Base-by-base conservation (phyloP, 495 filamentous ascomycete genomes). In the Aspergillus funiculosus region DNA sequence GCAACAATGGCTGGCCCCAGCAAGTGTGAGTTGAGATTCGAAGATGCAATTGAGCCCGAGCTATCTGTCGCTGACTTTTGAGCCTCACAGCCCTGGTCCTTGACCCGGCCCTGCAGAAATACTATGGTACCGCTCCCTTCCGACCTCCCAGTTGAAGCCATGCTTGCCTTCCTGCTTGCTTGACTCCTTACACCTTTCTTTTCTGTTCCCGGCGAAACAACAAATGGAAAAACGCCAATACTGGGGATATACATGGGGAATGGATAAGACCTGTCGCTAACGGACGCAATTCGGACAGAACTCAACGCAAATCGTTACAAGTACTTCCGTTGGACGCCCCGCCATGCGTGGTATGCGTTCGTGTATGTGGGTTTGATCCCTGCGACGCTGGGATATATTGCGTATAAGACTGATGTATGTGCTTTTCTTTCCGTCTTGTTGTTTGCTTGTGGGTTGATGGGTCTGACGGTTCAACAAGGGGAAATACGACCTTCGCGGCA, bases 281-380 rank as follows among this genome's bases (percentile, higher is more conserved):
- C 62, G 61, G 48, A 67, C 51, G 15, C 18, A 25, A 29, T 20
- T 17, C 5, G 10, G 6, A 58, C 58, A 98, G 92, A 85, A 60
- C 85, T 96, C 80, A 78, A 74, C 55, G 63, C 72, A 53, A 89
- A 94, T 72, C 86, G 92, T 38, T 84, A 89, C 79, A 90, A 86
- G 69, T 94, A 89, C 79, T 98, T 96, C 78, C 79, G 87, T 57
- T 97, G 86, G 86, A 96, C 83, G 10, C 75, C 79, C 18, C 75
- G 86, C 52, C 92, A 89, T 32, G 88, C 86, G 18, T 79, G 79
- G 73, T 51, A 94, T 50, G 83, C 80, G 3, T 78, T 95, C 56
- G 60, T 81, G 24, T 95, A 88, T 67, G 74, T 83, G 44, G 66
- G 80, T 19, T 66, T 77, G 26, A 75, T 96, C 17, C 92, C 92